A percentile compares a stretch with the other conserved stretches of the same genome.
phyloP scores from a whole-genome alignment of 2,329 filamentous ascomycete genomes.

The Hypoxylon sp. region DNA sequence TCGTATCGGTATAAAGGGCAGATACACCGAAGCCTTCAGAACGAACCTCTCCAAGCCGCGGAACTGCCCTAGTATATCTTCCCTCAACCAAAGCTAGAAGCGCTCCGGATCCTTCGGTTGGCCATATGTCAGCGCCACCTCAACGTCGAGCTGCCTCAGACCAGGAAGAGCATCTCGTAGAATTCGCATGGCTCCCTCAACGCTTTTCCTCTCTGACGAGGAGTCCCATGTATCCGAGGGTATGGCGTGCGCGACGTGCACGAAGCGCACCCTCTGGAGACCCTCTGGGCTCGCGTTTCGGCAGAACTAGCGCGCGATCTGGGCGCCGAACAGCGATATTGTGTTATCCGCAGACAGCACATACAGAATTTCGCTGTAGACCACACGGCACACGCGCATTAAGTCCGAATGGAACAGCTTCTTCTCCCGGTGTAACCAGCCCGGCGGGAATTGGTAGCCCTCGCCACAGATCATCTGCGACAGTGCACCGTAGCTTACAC shows the following conservation, averaged over 20 bases:
- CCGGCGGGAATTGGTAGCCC: neutral
- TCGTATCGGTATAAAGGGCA: conserved; percentile 3
- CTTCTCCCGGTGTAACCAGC: conserved; percentile 1
- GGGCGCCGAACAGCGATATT: conserved; percentile 40
- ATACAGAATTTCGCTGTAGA: conserved; percentile 39
- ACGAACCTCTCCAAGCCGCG: conserved; percentile 40
- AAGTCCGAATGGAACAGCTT: conserved; percentile 26
- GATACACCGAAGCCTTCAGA: conserved; percentile 35
- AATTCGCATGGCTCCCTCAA: conserved; percentile 24
- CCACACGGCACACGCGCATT: conserved; percentile 34
- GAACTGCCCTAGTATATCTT: conserved; percentile 38
- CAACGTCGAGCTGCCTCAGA: conserved; percentile 42
- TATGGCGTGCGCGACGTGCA: conserved; percentile 38
- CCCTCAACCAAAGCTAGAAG: conserved; percentile 42
- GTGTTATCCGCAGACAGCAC: conserved; percentile 41
- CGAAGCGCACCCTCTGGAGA: conserved; percentile 30
- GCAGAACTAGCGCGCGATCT: conserved; percentile 43
- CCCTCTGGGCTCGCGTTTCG: conserved; percentile 46
- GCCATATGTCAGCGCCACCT: conserved; percentile 35
- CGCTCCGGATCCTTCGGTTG: conserved; percentile 38
- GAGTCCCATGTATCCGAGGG: conserved; percentile 22
- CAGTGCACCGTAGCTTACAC: conserved; percentile 9
- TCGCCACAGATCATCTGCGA: conserved; percentile 38
- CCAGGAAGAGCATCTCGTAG: conserved; percentile 23
- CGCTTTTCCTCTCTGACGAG: conserved; percentile 9